Evolutionary conservation across 805 yeast genomes (phyloP), one percentile per base, ranked within the genome.

Genomic region (Clavispora phyllophila): DNA sequence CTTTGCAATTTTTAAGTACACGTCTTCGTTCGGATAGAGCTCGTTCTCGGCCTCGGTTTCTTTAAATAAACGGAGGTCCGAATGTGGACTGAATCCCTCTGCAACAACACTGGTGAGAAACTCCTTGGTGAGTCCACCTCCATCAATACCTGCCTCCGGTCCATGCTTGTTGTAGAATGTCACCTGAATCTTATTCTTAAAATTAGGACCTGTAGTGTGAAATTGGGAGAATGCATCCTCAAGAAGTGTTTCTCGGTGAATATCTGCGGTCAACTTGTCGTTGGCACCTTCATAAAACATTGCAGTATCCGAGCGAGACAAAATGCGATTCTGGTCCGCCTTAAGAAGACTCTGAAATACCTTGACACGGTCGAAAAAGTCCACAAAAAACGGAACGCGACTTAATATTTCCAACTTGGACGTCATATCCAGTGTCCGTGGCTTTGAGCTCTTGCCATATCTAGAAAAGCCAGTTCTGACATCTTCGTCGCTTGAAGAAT

Each of bases 71-170:
- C 53, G 45, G 15, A 54, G 45, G 18, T 55, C 57, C 10, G 48
- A 41, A 2, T 40, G 36, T 0, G 70, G 66, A 54, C 69, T 64
- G 53, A 91, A 87, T 0, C 86, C 90, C 48, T 84, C 87, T 4
- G 66, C 68, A 2, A 83, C 78, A 0, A 88, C 81, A 39, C 83
- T 70, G 2, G 91, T 88, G 42, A 91, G 65, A 48, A 93, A 81
- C 55, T 91, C 99, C 59, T 91, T 90, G 0, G 97, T 90, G 19
- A 91, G 69, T 1, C 99, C 99, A 10, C 98, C 99, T 7, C 99
- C 99, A 61, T 91, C 99, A 34, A 91, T 84, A 1, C 99, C 99
- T 0, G 82, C 88, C 58, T 91, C 98, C 90, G 95, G 63, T 14
- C 53, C 62, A 45, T 81, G 78, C 43, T 84, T 76, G 54, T 87